phyloP scores from a whole-genome alignment of 148 eudicot species.

The Rhododendron vialii region DNA sequence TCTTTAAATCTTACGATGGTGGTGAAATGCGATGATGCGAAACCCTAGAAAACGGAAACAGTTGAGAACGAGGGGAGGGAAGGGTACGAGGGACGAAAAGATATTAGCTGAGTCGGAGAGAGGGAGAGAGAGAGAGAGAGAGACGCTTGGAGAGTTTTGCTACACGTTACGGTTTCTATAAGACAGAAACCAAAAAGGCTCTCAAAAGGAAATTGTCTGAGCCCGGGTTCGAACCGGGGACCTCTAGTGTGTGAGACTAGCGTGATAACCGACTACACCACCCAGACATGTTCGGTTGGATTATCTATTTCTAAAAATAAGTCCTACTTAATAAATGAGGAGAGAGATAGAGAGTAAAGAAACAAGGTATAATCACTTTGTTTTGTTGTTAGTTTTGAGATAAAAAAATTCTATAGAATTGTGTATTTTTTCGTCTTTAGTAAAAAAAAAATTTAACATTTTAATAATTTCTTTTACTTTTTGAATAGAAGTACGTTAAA shows the following conservation, averaged over 20 bases:
- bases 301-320: too few species aligned
- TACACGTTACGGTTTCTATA: too few species aligned
- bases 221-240: slow-evolving; percentile 99
- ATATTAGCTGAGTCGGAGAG: neutral
- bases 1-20: neutral
- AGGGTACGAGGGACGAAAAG: neutral
- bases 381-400: too few species aligned
- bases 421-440: too few species aligned
- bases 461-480: too few species aligned
- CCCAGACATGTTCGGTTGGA: slow-evolving; percentile 39
- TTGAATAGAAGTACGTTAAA: too few species aligned
- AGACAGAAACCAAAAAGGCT: too few species aligned
- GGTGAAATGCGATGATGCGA: neutral
- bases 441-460: too few species aligned
- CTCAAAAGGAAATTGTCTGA: slow-evolving; percentile 38
- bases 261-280: slow-evolving; percentile 99
- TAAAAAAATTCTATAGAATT: too few species aligned
- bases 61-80: neutral
- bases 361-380: too few species aligned
- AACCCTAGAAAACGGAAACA: slow-evolving; percentile 3
- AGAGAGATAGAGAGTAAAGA: too few species aligned
- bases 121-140: neutral
- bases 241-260: slow-evolving; percentile 99
- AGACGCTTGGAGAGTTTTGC: neutral
- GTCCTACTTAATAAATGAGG: too few species aligned